Conservation (phyloP, 768 basidiomycete genomes). For the Mycena sanguinolenta region DNA sequence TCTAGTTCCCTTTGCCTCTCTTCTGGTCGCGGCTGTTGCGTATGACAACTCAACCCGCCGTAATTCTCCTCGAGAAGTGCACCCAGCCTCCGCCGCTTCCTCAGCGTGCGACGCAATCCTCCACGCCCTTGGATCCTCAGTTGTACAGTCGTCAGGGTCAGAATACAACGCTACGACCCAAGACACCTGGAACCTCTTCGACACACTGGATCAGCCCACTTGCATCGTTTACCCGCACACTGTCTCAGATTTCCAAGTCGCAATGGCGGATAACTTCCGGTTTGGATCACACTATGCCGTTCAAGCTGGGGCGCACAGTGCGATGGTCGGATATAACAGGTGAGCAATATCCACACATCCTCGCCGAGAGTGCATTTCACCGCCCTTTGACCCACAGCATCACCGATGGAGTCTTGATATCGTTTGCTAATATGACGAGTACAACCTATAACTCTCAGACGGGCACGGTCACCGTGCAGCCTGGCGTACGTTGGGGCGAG, state of each 20-base stretch:
- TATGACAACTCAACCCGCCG: no score
- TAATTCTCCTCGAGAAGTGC: no score
- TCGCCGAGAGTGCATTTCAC: not conserved
- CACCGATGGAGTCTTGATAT: conserved; percentile 53
- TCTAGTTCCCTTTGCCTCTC: no score
- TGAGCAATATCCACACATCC: conserved; percentile 36
- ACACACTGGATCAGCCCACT: conserved; percentile 45
- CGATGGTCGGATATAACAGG: conserved; percentile 45
- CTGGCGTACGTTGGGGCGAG: conserved; percentile 57
- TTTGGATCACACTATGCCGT: not conserved
- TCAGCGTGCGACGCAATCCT: conserved; percentile 10
- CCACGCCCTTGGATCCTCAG: not conserved
- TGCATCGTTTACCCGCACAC: not conserved
- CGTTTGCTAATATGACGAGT: conserved; percentile 49
- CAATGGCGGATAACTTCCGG: not conserved
- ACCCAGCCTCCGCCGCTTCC: conserved; percentile 6
- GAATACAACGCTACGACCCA: conserved; percentile 28
- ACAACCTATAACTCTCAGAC: conserved; percentile 48
- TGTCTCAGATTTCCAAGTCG: not conserved
- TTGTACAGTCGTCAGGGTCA: conserved; percentile 25
- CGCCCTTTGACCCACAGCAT: conserved; percentile 43
- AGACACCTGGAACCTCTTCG: conserved; percentile 53
- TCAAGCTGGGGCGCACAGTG: not conserved
- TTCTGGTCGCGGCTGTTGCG: no score
- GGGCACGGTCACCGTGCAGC: conserved; percentile 55